These are phyloP conservation scores for Henckelia pumila DNA, from an alignment of 257 asterid genomes.

Conservation along the genomic window DNA sequence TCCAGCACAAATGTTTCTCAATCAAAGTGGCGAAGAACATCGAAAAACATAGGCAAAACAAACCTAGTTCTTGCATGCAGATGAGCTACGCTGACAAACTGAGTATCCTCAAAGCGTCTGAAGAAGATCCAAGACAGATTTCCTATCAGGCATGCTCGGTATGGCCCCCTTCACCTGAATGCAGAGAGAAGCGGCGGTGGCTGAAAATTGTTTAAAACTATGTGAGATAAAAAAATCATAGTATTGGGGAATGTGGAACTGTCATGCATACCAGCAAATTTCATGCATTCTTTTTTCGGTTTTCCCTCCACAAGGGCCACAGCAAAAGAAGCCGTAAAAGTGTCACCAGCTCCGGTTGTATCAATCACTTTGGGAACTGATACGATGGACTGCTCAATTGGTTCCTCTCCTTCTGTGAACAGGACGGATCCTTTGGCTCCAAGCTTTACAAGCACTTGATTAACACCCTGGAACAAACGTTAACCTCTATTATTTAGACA, in stretches of 20 bases:
- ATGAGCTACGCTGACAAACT: constrained; percentile 4
- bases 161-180: constrained; percentile 98
- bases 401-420: constrained; percentile 74
- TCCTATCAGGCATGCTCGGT: constrained; percentile 92
- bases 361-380: constrained; percentile 78
- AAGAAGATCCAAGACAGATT: constrained; percentile 67
- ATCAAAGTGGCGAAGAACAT: not conserved
- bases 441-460: constrained; percentile 86
- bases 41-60: not conserved
- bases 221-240: constrained; percentile 18
- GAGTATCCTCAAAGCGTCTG: constrained; percentile 45
- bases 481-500: not conserved
- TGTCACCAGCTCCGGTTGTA: constrained; percentile 98
- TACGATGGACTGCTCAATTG: constrained; percentile 66
- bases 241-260: constrained; percentile 4
- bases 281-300: constrained; percentile 64
- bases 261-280: constrained; percentile 66
- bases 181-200: constrained; percentile 96
- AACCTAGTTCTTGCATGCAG: constrained; percentile 37
- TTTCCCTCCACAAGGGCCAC: constrained; percentile 93
- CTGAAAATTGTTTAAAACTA: constrained; percentile 39
- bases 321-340: constrained; percentile 93
- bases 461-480: constrained; percentile 64
- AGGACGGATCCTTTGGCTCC: constrained; percentile 84
- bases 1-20: not conserved